Evolutionary conservation across 179 eudicot genomes (phyloP).

Genomic region (Patellifolia procumbens): DNA sequence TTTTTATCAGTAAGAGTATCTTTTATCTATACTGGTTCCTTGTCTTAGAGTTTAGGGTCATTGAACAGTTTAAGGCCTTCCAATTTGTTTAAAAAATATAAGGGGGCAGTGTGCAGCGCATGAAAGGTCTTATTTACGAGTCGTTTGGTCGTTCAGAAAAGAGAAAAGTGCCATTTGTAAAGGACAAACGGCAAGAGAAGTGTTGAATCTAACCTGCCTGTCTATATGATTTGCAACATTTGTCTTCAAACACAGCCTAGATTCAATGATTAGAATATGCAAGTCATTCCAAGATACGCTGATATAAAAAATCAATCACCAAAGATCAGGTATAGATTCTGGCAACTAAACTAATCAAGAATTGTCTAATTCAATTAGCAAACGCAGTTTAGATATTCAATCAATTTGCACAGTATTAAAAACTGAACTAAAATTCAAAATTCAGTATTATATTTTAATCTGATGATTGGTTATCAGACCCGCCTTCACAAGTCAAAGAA

Average conservation of each 20-base stretch:
- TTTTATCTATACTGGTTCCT: slow-evolving; percentile 17
- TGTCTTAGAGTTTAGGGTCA: slow-evolving; percentile 27
- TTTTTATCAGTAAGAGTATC: slow-evolving; percentile 20
- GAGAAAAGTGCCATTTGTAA: slow-evolving; percentile 42
- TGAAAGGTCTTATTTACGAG: slow-evolving; percentile 24
- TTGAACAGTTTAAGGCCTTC: slow-evolving; percentile 22
- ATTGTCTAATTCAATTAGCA: not conserved
- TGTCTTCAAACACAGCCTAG: slow-evolving; percentile 19
- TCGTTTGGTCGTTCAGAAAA: slow-evolving; percentile 42
- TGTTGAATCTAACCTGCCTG: slow-evolving; percentile 45
- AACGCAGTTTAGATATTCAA: slow-evolving; percentile 11
- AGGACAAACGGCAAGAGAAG: slow-evolving; percentile 41
- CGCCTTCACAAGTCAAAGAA: slow-evolving; percentile 9
- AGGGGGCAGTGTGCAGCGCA: slow-evolving; percentile 25
- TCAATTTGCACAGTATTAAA: not conserved
- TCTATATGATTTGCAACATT: slow-evolving; percentile 32
- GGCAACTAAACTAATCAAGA: slow-evolving; percentile 23
- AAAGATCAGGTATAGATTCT: slow-evolving; percentile 25
- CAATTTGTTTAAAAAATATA: slow-evolving; percentile 4
- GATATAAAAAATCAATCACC: slow-evolving; percentile 15
- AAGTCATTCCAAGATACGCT: too few relatives aligned
- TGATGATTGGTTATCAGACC: slow-evolving; percentile 6
- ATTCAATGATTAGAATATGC: slow-evolving; percentile 19
- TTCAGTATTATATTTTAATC: slow-evolving; percentile 12
- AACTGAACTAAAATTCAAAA: slow-evolving; percentile 25